A percentile compares a stretch with the other conserved stretches of the same genome.
These are phyloP conservation scores for Phytophthora litchii DNA, from an alignment of 352 stramenopile genomes.

Conservation along the genomic window DNA sequence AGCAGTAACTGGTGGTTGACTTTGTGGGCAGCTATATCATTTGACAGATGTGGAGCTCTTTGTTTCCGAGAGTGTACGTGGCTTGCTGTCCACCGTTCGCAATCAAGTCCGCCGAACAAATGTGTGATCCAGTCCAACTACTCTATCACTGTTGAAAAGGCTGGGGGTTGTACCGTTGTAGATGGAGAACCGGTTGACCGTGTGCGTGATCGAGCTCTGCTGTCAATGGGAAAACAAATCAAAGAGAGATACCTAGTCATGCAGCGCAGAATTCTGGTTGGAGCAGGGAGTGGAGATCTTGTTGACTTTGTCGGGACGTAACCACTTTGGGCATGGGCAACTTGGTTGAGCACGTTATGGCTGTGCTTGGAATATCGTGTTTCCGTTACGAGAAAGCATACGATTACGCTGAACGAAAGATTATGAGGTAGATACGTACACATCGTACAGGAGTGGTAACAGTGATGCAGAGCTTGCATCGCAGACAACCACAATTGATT, in stretches of 20 bases:
- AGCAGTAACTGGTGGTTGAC: constrained; percentile 4
- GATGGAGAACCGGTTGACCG: constrained; percentile 19
- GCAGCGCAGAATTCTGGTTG: constrained; percentile 11
- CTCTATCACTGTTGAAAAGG: constrained; percentile 20
- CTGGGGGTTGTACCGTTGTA: constrained; percentile 11
- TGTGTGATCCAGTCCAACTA: constrained; percentile 17
- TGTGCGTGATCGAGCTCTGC: constrained; percentile 11
- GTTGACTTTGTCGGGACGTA: constrained; percentile 7
- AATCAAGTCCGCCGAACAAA: constrained; percentile 6
- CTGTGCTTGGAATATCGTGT: too few relatives aligned
- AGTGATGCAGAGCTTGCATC: too few relatives aligned
- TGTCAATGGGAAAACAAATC: constrained; percentile 13
- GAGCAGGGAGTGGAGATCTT: constrained; percentile 15
- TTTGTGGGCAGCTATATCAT: constrained; percentile 18
- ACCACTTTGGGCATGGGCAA: neutral
- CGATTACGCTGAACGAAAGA: neutral
- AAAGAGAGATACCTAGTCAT: constrained; percentile 20
- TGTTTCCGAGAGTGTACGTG: constrained; percentile 22
- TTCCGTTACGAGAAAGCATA: too few relatives aligned
- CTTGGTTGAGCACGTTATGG: too few relatives aligned
- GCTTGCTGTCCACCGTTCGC: constrained; percentile 10
- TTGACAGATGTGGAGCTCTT: constrained; percentile 23
- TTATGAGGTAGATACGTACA: neutral
- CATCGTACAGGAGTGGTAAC: constrained; percentile 5
- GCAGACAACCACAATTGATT: too few relatives aligned